Evolutionary conservation across 768 basidiomycete species (phyloP).

Genomic region (Amanita jacksonii): DNA sequence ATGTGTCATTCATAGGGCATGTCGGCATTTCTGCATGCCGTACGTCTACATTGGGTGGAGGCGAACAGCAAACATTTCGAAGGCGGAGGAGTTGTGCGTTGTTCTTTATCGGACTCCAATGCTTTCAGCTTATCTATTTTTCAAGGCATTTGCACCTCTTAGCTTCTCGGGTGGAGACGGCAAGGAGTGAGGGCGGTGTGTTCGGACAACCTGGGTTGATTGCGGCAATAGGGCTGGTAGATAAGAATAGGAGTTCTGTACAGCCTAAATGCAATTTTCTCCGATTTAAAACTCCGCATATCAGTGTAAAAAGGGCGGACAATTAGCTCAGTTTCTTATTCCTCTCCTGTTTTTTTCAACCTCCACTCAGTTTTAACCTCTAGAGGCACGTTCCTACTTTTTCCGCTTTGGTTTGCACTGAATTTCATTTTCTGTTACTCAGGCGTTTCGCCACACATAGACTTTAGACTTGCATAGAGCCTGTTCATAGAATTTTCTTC

Average conservation of each 20-base stretch:
- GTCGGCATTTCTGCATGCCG: slow-evolving; percentile 92
- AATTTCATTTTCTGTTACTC: neutral
- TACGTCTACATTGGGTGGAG: slow-evolving; percentile 97
- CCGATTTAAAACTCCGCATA: slow-evolving; percentile 6
- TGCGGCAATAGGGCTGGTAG: too few species aligned
- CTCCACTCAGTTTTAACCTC: slow-evolving; percentile 10
- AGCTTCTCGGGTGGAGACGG: slow-evolving; percentile 33
- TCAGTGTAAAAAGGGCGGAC: neutral
- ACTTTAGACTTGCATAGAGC: slow-evolving; percentile 1
- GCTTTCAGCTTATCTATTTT: slow-evolving; percentile 13
- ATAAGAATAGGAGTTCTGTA: neutral
- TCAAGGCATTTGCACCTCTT: slow-evolving; percentile 39
- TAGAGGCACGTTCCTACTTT: slow-evolving; percentile 1
- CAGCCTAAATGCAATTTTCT: neutral
- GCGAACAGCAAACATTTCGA: slow-evolving; percentile 95
- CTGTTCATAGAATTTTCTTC: too few species aligned
- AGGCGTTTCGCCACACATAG: slow-evolving; percentile 8
- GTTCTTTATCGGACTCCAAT: slow-evolving; percentile 16
- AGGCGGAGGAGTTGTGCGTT: slow-evolving; percentile 83
- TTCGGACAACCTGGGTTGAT: too few species aligned
- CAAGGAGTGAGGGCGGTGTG: too few species aligned
- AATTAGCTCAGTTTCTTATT: neutral
- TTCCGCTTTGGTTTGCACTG: neutral
- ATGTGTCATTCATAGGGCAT: slow-evolving; percentile 52
- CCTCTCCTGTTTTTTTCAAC: slow-evolving; percentile 1